phyloP scores from a whole-genome alignment of 768 basidiomycete genomes.

The Pulveroboletus sp. region DNA sequence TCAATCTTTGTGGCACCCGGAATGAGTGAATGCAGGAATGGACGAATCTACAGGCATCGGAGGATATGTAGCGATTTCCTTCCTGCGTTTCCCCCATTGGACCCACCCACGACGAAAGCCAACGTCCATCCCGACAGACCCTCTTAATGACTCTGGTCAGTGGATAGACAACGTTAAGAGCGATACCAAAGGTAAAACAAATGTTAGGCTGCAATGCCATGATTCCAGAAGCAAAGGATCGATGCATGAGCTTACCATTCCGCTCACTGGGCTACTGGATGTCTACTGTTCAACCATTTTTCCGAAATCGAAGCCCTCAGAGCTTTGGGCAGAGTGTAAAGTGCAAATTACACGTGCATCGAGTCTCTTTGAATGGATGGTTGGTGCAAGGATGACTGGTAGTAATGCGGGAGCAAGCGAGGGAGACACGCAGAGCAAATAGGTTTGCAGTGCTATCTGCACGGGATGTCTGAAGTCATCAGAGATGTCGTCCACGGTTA shows the following conservation, averaged over 20 bases:
- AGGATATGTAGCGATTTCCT: slow-evolving; percentile 8
- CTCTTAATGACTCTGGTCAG: slow-evolving; percentile 48
- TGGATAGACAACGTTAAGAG: slow-evolving; percentile 65
- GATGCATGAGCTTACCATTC: slow-evolving; percentile 47
- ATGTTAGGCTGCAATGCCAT: slow-evolving; percentile 56
- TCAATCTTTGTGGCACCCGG: background rate
- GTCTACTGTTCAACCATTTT: slow-evolving; percentile 45
- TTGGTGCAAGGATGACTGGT: slow-evolving; percentile 42
- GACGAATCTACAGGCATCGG: slow-evolving; percentile 6
- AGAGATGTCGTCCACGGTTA: slow-evolving; percentile 5
- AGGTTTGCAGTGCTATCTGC: slow-evolving; percentile 62
- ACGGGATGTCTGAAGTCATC: slow-evolving; percentile 46
- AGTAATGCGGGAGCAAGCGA: slow-evolving; percentile 63
- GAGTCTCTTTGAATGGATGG: slow-evolving; percentile 24
- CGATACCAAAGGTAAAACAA: slow-evolving; percentile 59
- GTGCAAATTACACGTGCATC: slow-evolving; percentile 48
- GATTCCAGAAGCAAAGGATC: slow-evolving; percentile 7
- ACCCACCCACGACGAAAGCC: slow-evolving; percentile 59
- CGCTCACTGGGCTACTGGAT: slow-evolving; percentile 34
- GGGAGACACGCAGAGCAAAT: slow-evolving; percentile 58
- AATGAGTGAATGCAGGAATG: background rate
- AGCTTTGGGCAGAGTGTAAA: slow-evolving; percentile 74
- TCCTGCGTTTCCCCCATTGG: slow-evolving; percentile 46
- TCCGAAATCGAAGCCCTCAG: slow-evolving; percentile 59
- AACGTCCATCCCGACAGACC: slow-evolving; percentile 73